Evolutionary conservation across 352 stramenopile genomes (phyloP), one percentile per base, ranked within the genome.

Genomic region (Blastocystis sp.): DNA sequence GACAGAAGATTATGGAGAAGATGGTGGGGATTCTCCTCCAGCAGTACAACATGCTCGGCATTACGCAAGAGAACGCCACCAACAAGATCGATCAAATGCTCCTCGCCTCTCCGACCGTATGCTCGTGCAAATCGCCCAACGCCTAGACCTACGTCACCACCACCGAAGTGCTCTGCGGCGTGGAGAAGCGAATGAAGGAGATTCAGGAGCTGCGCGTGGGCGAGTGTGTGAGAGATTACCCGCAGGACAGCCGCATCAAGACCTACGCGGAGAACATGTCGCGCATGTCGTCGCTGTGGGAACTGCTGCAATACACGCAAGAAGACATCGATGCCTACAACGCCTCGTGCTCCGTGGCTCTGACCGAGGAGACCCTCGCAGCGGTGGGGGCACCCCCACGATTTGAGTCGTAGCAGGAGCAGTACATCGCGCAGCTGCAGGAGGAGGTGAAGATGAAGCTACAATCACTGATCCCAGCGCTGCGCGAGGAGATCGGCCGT

Each of bases 401-500:
- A 6, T n/a, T 21, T 77, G 42, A 77, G 38, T 10, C 34, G 1
- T 77, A 77, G 66, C 45, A 77, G 24, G n/a, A 77, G 34, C 1
- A 77, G 38, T 77, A 77, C 19, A 54, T 77, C 45, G 17, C 34
- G 1, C 45, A 28, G 6, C 52, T 77, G 21, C 66, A 77, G 21
- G 66, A 77, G 38, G 38, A 77, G 24, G 66, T 77, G 66, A 59
- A 59, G 24, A 38, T 21, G 66, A 54, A 60, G 42, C 66, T 77
- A 3, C 34, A 19, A 2, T 17, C 28, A 0, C 45, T 77, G 34
- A 77, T 77, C 45, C 66, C 66, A 19, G 52, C 6, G 4, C 17
- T 77, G 17, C 66, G 66, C 34, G 38, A n/a, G n/a, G 66, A 54
- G 10, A 77, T 77, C 34, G 3, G 60, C 3, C 19, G 66, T 77